These are phyloP conservation scores for Coleophoma cylindrospora DNA, from an alignment of 2,329 filamentous ascomycete genomes.

Conservation along the genomic window DNA sequence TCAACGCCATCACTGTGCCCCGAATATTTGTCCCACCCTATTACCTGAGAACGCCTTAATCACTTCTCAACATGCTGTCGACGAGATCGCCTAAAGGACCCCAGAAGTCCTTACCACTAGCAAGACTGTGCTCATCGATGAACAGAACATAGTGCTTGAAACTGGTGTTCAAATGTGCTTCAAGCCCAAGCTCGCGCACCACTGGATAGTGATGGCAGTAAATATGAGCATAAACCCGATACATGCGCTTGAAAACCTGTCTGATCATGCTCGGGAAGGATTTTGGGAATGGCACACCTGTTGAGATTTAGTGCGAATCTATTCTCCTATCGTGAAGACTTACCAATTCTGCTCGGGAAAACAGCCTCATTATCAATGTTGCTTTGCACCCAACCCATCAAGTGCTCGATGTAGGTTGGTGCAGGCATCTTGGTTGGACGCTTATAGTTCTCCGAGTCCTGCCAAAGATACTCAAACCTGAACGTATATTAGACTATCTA, in stretches of 20 bases:
- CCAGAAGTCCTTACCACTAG: slow-evolving; percentile 95
- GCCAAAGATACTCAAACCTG: slow-evolving; percentile 98
- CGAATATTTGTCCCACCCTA: slow-evolving; percentile 8
- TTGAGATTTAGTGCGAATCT: not conserved
- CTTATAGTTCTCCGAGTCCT: slow-evolving; percentile 91
- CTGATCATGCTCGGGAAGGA: slow-evolving; percentile 83
- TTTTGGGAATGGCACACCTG: slow-evolving; percentile 90
- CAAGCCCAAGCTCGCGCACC: slow-evolving; percentile 87
- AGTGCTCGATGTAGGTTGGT: slow-evolving; percentile 93
- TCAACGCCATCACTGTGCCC: slow-evolving; percentile 20
- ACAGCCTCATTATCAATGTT: slow-evolving; percentile 94
- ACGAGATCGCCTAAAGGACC: slow-evolving; percentile 92
- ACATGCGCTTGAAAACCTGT: slow-evolving; percentile 98
- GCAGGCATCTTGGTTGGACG: slow-evolving; percentile 97
- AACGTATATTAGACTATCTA: not conserved
- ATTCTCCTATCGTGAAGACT: slow-evolving; percentile 13
- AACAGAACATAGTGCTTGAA: slow-evolving; percentile 99
- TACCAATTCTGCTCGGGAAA: slow-evolving; percentile 89
- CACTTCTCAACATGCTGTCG: slow-evolving; percentile 94
- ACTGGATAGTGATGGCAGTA: slow-evolving; percentile 99
- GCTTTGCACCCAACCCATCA: slow-evolving; percentile 94
- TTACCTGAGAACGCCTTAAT: slow-evolving; percentile 32
- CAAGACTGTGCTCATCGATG: slow-evolving; percentile 91
- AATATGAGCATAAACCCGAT: slow-evolving; percentile 97
- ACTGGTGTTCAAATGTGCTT: slow-evolving; percentile 96